A percentile compares a stretch with the other conserved stretches of the same genome.
Conservation (phyloP, 2,329 filamentous ascomycete species). For the Fusarium falciforme region DNA sequence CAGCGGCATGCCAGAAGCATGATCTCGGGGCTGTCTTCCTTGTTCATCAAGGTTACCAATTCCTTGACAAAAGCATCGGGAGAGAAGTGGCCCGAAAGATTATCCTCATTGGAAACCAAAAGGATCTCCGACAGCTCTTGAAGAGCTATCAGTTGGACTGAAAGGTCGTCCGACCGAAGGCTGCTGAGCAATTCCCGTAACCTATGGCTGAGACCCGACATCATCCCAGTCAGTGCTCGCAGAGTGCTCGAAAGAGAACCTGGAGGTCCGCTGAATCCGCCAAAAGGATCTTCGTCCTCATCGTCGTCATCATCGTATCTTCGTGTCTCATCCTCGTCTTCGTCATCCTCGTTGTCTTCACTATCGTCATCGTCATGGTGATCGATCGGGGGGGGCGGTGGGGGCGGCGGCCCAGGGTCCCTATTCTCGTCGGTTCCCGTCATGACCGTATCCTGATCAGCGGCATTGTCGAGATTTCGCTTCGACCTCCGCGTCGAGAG, state of each 20-base stretch:
- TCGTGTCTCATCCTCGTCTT: conserved; percentile 52
- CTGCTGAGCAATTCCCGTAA: conserved; percentile 82
- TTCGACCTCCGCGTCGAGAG: conserved; percentile 62
- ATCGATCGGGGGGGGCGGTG: conserved; percentile 54
- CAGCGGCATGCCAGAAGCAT: conserved; percentile 97
- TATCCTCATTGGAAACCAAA: conserved; percentile 95
- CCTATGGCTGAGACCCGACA: conserved; percentile 84
- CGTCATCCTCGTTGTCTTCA: conserved; percentile 47
- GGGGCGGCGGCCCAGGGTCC: conserved; percentile 54
- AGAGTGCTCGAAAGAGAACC: conserved; percentile 81
- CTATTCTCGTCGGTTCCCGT: conserved; percentile 72
- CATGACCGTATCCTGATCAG: conserved; percentile 76
- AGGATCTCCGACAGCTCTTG: conserved; percentile 94
- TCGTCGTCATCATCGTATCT: conserved; percentile 67
- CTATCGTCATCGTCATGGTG: conserved; percentile 54
- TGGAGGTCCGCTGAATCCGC: conserved; percentile 73
- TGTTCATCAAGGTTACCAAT: conserved; percentile 90
- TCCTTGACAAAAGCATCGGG: conserved; percentile 97
- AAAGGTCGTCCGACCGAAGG: conserved; percentile 86
- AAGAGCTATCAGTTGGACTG: conserved; percentile 89
- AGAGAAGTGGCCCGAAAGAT: conserved; percentile 92
- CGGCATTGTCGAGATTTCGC: conserved; percentile 62
- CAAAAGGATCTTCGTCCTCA: conserved; percentile 73
- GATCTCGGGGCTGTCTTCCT: conserved; percentile 94
- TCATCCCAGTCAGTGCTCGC: conserved; percentile 89